Evolutionary conservation across 208 protist species (phyloP).

Genomic region (Strigomonas culicis): DNA sequence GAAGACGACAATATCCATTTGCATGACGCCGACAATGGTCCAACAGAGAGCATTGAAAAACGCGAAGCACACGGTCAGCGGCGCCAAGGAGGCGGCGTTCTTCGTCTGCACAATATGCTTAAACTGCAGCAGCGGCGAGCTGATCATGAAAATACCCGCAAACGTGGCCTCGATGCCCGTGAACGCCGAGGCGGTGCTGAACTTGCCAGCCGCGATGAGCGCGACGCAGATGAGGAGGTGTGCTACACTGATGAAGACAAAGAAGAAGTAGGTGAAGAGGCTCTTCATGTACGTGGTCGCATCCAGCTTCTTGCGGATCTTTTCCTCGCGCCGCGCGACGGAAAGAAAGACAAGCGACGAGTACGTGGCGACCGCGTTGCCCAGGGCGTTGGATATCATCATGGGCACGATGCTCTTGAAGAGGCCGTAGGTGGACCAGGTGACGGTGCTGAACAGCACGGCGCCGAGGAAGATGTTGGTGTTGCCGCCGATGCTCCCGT

Average conservation of each 20-base stretch:
- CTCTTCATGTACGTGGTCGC: conserved; percentile 53
- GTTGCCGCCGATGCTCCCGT: conserved; percentile 40
- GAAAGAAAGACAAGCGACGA: conserved; percentile 52
- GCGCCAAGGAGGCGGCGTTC: conserved; percentile 48
- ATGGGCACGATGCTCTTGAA: conserved; percentile 32
- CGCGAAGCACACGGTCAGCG: conserved; percentile 47
- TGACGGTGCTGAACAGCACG: conserved; percentile 42
- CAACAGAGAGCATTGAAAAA: conserved; percentile 57
- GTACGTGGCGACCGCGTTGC: conserved; percentile 55
- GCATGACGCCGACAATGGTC: conserved; percentile 45
- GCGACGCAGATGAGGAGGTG: conserved; percentile 30
- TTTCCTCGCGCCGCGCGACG: conserved; percentile 45
- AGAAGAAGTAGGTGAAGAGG: conserved; percentile 32
- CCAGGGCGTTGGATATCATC: conserved; percentile 44
- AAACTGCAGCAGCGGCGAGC: conserved; percentile 40
- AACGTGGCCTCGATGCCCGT: conserved; percentile 46
- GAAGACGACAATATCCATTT: conserved; percentile 37
- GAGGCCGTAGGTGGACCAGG: conserved; percentile 59
- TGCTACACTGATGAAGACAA: conserved; percentile 22
- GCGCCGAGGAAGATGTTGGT: conserved; percentile 60
- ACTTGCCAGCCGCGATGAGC: conserved; percentile 23
- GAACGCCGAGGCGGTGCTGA: conserved; percentile 19
- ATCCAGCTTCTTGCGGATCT: conserved; percentile 31
- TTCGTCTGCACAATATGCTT: conserved; percentile 50
- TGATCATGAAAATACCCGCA: conserved; percentile 47